These are phyloP conservation scores for Lipomyces chichibuensis DNA, from an alignment of 805 yeast species.

Conservation along the genomic window DNA sequence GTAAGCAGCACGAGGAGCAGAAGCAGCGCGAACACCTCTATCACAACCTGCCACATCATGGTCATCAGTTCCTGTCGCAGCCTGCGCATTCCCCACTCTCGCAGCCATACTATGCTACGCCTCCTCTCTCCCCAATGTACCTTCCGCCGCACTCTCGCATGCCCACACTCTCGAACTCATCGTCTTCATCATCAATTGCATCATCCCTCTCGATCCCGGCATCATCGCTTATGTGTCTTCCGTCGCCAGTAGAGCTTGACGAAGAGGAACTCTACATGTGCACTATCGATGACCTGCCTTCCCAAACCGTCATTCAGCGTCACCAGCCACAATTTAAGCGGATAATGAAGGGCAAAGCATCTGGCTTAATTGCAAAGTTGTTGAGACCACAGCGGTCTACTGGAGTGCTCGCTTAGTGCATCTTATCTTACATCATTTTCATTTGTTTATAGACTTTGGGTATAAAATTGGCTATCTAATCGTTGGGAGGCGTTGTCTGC, in stretches of 20 bases:
- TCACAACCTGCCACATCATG: slow-evolving; percentile 22
- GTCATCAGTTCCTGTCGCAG: not conserved
- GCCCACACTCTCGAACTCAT: slow-evolving; percentile 21
- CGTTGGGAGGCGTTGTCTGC: not conserved
- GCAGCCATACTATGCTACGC: slow-evolving; percentile 15
- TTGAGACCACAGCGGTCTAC: slow-evolving; percentile 27
- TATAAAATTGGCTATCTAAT: not conserved
- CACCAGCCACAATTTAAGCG: slow-evolving; percentile 10
- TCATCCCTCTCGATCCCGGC: slow-evolving; percentile 22
- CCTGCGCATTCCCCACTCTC: not conserved
- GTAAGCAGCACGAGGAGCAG: slow-evolving; percentile 18
- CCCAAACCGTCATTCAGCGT: not conserved
- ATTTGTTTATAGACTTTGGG: slow-evolving; percentile 4
- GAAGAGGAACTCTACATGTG: slow-evolving; percentile 10
- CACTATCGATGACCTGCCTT: not conserved
- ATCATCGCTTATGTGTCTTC: slow-evolving; percentile 27
- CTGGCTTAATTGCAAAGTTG: slow-evolving; percentile 35
- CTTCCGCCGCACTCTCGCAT: slow-evolving; percentile 22
- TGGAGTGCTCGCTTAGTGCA: slow-evolving; percentile 11
- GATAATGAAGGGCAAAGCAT: slow-evolving; percentile 22
- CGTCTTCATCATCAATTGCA: slow-evolving; percentile 28
- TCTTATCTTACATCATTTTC: slow-evolving; percentile 6
- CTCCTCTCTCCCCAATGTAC: slow-evolving; percentile 20
- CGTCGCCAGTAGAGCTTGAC: slow-evolving; percentile 25
- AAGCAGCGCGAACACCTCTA: slow-evolving; percentile 17